Conservation (phyloP, 495 filamentous ascomycete species). For the Penicillium waksmanii region DNA sequence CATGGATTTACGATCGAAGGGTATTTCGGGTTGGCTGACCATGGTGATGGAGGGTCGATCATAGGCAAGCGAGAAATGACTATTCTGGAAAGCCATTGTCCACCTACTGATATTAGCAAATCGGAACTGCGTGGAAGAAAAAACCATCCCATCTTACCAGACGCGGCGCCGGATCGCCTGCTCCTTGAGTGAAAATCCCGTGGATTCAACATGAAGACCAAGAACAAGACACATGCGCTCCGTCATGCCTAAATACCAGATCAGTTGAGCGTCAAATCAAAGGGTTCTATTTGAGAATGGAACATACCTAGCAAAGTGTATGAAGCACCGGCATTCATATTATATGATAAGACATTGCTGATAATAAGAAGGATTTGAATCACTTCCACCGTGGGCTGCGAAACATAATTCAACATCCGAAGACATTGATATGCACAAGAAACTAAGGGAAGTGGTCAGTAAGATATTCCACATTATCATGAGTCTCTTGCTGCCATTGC, state of each 20-base stretch:
- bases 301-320: constrained; percentile 59
- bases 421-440: constrained; percentile 67
- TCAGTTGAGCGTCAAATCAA: constrained; percentile 11
- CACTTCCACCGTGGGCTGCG: constrained; percentile 57
- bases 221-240: constrained; percentile 62
- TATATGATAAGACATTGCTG: constrained; percentile 63
- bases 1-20: constrained; percentile 50
- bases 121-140: not conserved
- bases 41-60: constrained; percentile 60
- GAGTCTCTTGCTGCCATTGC: not conserved
- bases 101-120: constrained; percentile 42
- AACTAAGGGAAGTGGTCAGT: constrained; percentile 37
- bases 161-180: constrained; percentile 42
- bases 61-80: constrained; percentile 63
- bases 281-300: not conserved
- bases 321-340: constrained; percentile 66
- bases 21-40: constrained; percentile 55
- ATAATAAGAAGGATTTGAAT: constrained; percentile 63
- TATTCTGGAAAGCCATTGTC: constrained; percentile 65
- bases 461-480: not conserved
- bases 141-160: constrained; percentile 36
- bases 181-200: constrained; percentile 43
- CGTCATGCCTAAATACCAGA: constrained; percentile 51
- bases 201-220: constrained; percentile 58
- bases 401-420: constrained; percentile 64